Evolutionary conservation across 495 filamentous ascomycete genomes (phyloP), one percentile per base, ranked within the genome.

Genomic region (Tuber melanosporum): DNA sequence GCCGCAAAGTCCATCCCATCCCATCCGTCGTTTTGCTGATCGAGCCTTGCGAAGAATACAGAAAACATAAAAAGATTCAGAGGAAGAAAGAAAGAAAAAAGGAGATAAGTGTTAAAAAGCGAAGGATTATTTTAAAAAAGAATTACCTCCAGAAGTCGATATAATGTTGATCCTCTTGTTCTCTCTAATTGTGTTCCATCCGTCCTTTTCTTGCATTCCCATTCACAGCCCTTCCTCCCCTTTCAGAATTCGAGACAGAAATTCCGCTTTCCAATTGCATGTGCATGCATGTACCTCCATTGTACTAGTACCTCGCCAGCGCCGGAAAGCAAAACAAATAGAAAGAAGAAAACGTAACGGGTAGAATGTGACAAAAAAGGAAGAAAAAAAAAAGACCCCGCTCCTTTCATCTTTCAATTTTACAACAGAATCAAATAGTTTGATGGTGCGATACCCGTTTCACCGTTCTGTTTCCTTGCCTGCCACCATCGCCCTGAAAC

Each of bases 401-500:
- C 47, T 45, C 19, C 42, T 46, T 20, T 19, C 57, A 49, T 75
- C 71, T 41, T 8, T n/a, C 49, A 36, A 42, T 10, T 81, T 90
- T 88, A 99, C 90, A 99, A 89, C 82, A 99, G 87, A 85, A 98
- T 98, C 83, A 99, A 88, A 84, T 99, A 99, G 86, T 99, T 99
- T 78, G 93, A 97, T 32, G 95, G 95, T 73, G 95, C 95, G 85
- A 98, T 97, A 80, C 95, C 95, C 72, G 95, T 98, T 81, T 98
- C 94, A 83, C 95, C 95, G 78, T 85, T 97, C 84, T 93, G 89
- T 86, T 98, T 98, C 86, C 93, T 90, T 78, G 95, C 95, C 86
- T 99, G 95, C 95, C 95, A 99, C 95, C 95, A 99, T 85, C 95
- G 86, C 44, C 95, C 95, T 82, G 93, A 97, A 75, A 99, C 96